Base-by-base conservation (phyloP, 805 yeast species). In the Saturnispora zaruensis region DNA sequence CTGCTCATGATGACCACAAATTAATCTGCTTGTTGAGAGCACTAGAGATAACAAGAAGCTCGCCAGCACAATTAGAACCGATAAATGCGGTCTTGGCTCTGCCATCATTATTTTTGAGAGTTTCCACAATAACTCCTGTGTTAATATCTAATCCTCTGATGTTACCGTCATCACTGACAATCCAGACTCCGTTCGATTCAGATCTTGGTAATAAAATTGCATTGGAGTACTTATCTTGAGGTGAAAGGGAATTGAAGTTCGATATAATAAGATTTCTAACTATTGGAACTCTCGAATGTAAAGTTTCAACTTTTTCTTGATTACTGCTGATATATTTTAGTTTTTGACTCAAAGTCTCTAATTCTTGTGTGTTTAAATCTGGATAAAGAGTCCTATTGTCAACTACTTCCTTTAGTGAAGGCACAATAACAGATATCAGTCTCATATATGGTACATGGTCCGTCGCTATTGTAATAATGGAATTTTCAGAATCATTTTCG, bases 391-490 rank as follows among this genome's bases (percentile, higher is more conserved):
- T 41, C 4, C 33, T 45, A 18, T 44, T 30, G 6, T 49, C 20
- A 13, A 59, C 24, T 11, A 63, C 50, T 23, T 62, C 65, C 0
- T 41, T 30, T 11, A 64, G 21, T 2, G 54, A 24, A 1, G 80
- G 77, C n/a, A 81, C 53, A 28, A 68, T 61, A 0, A 81, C 71
- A 0, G 85, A 62, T 1, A 87, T 73, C 11, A 85, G 55, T 55
- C 95, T 65, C 86, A 85, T 78, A 58, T 72, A 84, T 4, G 96
- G 96, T 13, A 77, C 74, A 58, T 87, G 91, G 1, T 89, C 81
- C 0, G 96, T 87, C 0, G 81, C 87, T 6, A 85, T 74, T 0
- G 82, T 79, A 14, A 84, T 59, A 23, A 71, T 54, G 0, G 70
- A 36, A 24, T 44, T 38, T 2, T 55, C 48, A 3, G 26, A 20